Conservation (phyloP, 805 yeast species). For the Saturnispora ahearnii region DNA sequence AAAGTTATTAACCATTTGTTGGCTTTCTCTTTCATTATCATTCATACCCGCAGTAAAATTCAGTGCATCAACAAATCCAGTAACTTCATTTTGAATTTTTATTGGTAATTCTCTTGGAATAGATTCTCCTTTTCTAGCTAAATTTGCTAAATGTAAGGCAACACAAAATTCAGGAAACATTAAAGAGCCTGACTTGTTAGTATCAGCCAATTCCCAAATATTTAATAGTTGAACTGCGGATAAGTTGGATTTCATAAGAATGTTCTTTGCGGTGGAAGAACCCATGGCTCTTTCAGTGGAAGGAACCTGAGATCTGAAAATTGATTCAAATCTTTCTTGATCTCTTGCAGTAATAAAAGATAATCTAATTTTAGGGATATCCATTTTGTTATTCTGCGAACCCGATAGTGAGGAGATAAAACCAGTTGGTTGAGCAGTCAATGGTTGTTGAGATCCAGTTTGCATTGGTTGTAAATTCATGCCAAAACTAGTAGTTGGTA, state of each 20-base stretch:
- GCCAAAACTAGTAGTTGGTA: constrained; percentile 34
- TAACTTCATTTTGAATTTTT: constrained; percentile 72
- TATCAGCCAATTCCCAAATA: constrained; percentile 89
- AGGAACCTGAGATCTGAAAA: constrained; percentile 73
- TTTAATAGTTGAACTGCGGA: constrained; percentile 68
- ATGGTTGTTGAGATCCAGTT: constrained; percentile 16
- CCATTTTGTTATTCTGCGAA: constrained; percentile 40
- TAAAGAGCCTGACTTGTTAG: constrained; percentile 74
- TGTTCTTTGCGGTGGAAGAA: constrained; percentile 69
- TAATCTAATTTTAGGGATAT: constrained; percentile 67
- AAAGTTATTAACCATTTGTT: constrained; percentile 7
- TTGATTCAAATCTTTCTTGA: constrained; percentile 76
- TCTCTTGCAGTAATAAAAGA: constrained; percentile 80
- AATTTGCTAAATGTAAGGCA: constrained; percentile 78
- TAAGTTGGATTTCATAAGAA: constrained; percentile 71
- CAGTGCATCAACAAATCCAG: constrained; percentile 83
- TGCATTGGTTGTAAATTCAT: constrained; percentile 14
- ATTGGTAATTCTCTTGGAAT: constrained; percentile 68
- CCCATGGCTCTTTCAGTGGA: constrained; percentile 57
- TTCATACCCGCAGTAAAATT: constrained; percentile 59
- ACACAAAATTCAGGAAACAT: constrained; percentile 92
- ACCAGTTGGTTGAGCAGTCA: constrained; percentile 40
- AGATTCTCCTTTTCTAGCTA: constrained; percentile 67
- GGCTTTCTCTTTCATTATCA: constrained; percentile 5
- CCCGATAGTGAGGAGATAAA: constrained; percentile 28